A percentile compares a stretch with the other conserved stretches of the same genome.
Evolutionary conservation across 768 basidiomycete genomes (phyloP).

Genomic region (Solioccasus polychromus): DNA sequence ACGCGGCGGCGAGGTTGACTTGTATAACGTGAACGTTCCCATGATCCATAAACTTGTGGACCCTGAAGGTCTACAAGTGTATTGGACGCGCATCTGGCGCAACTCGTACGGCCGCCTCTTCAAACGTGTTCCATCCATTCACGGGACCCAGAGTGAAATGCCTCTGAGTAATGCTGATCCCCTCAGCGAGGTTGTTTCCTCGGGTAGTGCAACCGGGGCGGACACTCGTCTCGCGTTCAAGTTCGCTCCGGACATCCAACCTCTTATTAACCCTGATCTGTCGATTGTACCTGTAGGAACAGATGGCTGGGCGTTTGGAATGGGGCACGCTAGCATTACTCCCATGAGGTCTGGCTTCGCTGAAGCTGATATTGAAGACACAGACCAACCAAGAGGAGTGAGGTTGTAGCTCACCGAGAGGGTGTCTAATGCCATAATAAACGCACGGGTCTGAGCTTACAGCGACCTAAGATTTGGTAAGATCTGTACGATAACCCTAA

Average conservation of each 20-base stretch:
- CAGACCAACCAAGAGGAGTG: conserved; percentile 9
- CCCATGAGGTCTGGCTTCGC: conserved; percentile 75
- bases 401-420: conserved; percentile 41
- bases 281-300: conserved; percentile 69
- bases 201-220: conserved; percentile 12
- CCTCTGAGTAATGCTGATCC: conserved; percentile 47
- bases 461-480: conserved; percentile 14
- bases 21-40: conserved; percentile 88
- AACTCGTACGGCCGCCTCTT: conserved; percentile 84
- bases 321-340: conserved; percentile 73
- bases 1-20: conserved; percentile 65
- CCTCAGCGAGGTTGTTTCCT: conserved; percentile 6
- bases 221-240: conserved; percentile 58
- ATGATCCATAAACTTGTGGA: conserved; percentile 64
- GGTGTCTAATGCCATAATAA: too few relatives aligned
- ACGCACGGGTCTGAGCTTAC: too few relatives aligned
- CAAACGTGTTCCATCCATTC: conserved; percentile 40
- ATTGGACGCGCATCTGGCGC: conserved; percentile 84
- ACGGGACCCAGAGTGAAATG: conserved; percentile 20
- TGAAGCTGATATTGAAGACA: conserved; percentile 35
- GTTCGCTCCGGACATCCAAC: conserved; percentile 71
- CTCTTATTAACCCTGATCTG: conserved; percentile 57
- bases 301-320: conserved; percentile 76
- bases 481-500: conserved; percentile 9
- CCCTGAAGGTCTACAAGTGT: conserved; percentile 60